Percentiles rank a stretch among this genome's conserved stretches.
Evolutionary conservation across 352 stramenopile species (phyloP).

Genomic region (Phytophthora colocasiae): DNA sequence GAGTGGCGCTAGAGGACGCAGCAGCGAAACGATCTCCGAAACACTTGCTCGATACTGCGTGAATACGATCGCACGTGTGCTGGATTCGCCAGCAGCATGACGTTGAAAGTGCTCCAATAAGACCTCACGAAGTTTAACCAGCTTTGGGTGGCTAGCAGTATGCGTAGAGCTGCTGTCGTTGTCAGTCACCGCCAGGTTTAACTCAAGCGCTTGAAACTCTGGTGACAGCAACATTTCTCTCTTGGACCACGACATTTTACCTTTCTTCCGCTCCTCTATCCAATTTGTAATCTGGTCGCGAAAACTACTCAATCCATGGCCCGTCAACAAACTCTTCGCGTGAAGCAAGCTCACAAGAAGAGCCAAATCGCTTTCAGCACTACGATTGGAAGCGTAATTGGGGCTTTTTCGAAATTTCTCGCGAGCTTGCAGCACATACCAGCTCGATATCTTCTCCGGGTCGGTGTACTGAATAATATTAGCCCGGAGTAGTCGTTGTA

Average conservation of each 20-base stretch:
- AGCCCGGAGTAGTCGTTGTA: constrained; percentile 56
- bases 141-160: constrained; percentile 73
- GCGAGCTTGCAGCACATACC: constrained; percentile 80
- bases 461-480: constrained; percentile 78
- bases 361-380: constrained; percentile 79
- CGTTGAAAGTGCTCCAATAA: constrained; percentile 89
- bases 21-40: constrained; percentile 91
- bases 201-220: constrained; percentile 71
- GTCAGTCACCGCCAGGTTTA: constrained; percentile 43
- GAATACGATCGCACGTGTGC: constrained; percentile 98
- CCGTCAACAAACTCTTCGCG: constrained; percentile 78
- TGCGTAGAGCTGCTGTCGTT: constrained; percentile 18
- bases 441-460: constrained; percentile 79
- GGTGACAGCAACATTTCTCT: constrained; percentile 73
- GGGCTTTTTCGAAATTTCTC: constrained; percentile 77
- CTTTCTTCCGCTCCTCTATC: constrained; percentile 57
- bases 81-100: constrained; percentile 69
- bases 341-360: constrained; percentile 80
- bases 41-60: constrained; percentile 97
- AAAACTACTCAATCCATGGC: constrained; percentile 80
- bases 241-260: constrained; percentile 81
- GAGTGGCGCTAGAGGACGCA: constrained; percentile 72
- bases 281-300: constrained; percentile 72
- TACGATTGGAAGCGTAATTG: constrained; percentile 68
- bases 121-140: constrained; percentile 92